These are phyloP conservation scores for Stephanodiscus minutulus DNA, from an alignment of 108 stramenopile species.

Conservation along the genomic window DNA sequence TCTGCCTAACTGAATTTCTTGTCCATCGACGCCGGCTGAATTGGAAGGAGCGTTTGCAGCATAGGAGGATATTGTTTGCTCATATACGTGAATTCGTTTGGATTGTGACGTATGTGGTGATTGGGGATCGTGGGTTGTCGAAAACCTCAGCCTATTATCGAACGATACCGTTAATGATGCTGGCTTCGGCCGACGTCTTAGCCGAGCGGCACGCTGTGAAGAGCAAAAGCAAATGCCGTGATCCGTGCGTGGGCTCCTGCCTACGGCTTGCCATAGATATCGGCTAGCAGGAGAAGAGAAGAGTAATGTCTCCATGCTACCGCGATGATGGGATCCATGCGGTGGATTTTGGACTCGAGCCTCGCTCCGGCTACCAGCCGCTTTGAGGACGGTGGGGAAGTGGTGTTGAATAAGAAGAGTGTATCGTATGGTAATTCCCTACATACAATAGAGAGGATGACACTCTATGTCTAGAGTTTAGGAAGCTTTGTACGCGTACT, in stretches of 20 bases:
- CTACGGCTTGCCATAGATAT: not conserved
- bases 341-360: no score
- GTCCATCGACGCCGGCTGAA: constrained; percentile 8
- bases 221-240: not conserved
- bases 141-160: not conserved
- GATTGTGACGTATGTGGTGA: not conserved
- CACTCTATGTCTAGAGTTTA: no score
- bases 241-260: not conserved
- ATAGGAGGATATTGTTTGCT: constrained; percentile 31
- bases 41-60: constrained; percentile 10
- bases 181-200: no score
- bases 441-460: no score
- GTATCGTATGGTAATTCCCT: no score
- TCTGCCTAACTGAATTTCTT: constrained; percentile 1
- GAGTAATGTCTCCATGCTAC: not conserved
- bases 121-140: not conserved
- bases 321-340: no score
- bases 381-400: no score
- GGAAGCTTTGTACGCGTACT: no score
- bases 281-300: not conserved
- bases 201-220: not conserved
- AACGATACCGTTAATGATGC: not conserved
- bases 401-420: no score
- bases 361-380: no score
- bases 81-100: constrained; percentile 19